A percentile compares a stretch with the other conserved stretches of the same genome.
phyloP scores from a whole-genome alignment of 208 protist species.

The Jaenimonas drosophilae region DNA sequence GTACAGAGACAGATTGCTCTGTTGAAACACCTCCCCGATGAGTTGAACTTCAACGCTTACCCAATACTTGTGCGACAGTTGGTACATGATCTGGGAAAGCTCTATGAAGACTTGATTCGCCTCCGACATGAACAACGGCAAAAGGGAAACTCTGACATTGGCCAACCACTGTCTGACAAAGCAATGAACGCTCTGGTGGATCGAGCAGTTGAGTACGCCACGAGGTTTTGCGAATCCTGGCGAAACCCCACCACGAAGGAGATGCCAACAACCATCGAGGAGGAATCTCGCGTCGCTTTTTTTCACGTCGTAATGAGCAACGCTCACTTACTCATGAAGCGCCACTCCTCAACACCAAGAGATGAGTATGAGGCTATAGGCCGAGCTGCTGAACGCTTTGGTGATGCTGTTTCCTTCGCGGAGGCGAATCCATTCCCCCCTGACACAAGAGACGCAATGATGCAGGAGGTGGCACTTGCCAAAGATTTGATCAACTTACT shows the following conservation, averaged over 20 bases:
- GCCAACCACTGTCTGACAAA: constrained; percentile 56
- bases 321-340: constrained; percentile 51
- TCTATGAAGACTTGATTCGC: constrained; percentile 59
- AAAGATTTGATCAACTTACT: constrained; percentile 68
- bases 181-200: constrained; percentile 57
- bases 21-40: constrained; percentile 49
- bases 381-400: constrained; percentile 28
- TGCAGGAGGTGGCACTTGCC: constrained; percentile 46
- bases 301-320: constrained; percentile 66
- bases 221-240: constrained; percentile 77
- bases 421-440: constrained; percentile 19
- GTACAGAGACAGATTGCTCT: constrained; percentile 51
- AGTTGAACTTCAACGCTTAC: constrained; percentile 87
- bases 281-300: constrained; percentile 67
- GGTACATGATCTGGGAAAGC: constrained; percentile 69
- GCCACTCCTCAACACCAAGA: constrained; percentile 24
- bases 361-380: constrained; percentile 77
- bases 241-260: constrained; percentile 24
- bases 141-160: constrained; percentile 12
- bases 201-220: constrained; percentile 39
- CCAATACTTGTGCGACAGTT: constrained; percentile 69
- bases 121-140: constrained; percentile 59
- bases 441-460: constrained; percentile 8
- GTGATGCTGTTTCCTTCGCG: constrained; percentile 48
- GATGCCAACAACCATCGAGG: constrained; percentile 42